A percentile compares a stretch with the other conserved stretches of the same genome.
phyloP scores from a whole-genome alignment of 257 asterid species.

The Paraleonurus japonicus region DNA sequence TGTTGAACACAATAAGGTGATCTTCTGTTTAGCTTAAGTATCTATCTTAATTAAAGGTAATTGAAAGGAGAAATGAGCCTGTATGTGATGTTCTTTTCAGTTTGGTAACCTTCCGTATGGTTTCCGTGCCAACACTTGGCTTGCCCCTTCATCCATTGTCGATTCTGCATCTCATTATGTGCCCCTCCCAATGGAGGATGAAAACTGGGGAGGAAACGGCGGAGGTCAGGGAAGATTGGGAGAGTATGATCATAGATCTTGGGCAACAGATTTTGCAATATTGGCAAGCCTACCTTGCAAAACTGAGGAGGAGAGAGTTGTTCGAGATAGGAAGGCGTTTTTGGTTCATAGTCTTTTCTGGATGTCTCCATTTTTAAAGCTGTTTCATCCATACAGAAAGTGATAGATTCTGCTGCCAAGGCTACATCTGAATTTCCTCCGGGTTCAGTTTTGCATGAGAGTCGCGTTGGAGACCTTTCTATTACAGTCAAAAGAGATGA shows the following conservation, averaged over 20 bases:
- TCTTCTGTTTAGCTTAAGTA: conserved; percentile 25
- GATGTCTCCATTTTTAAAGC: conserved; percentile 85
- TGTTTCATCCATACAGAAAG: conserved; percentile 75
- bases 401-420: conserved; percentile 45
- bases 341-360: conserved; percentile 87
- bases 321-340: conserved; percentile 95
- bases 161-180: conserved; percentile 52
- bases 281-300: conserved; percentile 85
- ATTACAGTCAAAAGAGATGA: conserved; percentile 69
- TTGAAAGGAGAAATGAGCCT: conserved; percentile 34
- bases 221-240: conserved; percentile 91
- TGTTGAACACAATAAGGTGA: conserved; percentile 91
- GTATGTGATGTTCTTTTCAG: conserved; percentile 47
- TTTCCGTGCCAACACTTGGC: conserved; percentile 98
- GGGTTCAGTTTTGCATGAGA: conserved; percentile 67
- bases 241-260: conserved; percentile 76
- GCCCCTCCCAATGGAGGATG: conserved; percentile 84
- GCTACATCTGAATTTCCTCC: conserved; percentile 34
- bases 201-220: conserved; percentile 91
- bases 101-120: conserved; percentile 98
- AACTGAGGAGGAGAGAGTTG: conserved; percentile 94
- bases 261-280: conserved; percentile 86
- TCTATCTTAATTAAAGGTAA: conserved; percentile 15
- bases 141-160: conserved; percentile 66
- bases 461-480: conserved; percentile 65